Conservation (phyloP, 495 filamentous ascomycete species). For the Tuber microsphaerosporum region DNA sequence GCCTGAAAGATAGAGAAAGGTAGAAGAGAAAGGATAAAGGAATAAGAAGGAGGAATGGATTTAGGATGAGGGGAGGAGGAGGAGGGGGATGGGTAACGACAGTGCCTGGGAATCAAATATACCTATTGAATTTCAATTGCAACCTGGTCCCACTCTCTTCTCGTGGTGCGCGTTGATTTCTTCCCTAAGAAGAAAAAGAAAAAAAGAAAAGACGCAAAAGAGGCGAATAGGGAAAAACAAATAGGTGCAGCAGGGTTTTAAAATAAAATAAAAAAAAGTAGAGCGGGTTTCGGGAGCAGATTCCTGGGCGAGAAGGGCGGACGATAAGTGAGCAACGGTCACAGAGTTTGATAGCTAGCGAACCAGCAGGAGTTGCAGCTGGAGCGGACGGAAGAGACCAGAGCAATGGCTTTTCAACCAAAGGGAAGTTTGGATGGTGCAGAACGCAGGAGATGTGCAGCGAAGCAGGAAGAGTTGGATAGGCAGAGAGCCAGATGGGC, state of each 20-base stretch:
- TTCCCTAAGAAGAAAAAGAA: constrained; percentile 9
- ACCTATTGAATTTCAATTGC: neutral
- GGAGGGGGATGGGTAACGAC: neutral
- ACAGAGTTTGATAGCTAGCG: neutral
- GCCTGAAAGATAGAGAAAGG: neutral
- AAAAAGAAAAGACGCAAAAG: constrained; percentile 7
- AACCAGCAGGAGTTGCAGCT: neutral
- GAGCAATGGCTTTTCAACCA: constrained; percentile 1
- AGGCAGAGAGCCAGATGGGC: neutral
- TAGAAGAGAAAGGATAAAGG: neutral
- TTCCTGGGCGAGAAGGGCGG: neutral
- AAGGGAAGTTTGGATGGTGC: neutral
- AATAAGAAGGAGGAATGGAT: neutral
- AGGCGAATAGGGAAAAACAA: constrained; percentile 1
- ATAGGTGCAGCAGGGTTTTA: neutral
- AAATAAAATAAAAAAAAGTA: neutral
- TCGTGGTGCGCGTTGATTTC: neutral
- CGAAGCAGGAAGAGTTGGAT: neutral
- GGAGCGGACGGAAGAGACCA: neutral
- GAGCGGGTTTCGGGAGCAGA: neutral
- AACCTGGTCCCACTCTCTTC: neutral
- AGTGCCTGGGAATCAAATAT: constrained; percentile 1
- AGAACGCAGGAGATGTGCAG: constrained; percentile 1
- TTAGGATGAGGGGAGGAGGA: constrained; percentile 3
- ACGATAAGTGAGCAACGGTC: neutral